Conservation (phyloP, 257 asterid genomes). For the Gardenia jasminoides region DNA sequence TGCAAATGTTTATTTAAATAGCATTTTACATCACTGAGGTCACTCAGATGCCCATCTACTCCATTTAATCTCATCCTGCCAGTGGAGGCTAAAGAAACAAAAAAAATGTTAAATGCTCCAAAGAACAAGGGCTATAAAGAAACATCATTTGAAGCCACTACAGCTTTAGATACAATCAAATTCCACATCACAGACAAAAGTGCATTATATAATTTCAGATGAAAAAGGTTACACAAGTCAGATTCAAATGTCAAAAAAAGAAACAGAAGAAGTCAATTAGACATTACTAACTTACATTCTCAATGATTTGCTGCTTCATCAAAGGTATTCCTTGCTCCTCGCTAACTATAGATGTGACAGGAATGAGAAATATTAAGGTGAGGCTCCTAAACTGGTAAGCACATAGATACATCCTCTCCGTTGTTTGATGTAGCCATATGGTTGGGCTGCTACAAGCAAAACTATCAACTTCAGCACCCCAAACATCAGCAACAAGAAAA, state of each 20-base stretch:
- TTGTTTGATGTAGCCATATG: constrained; percentile 70
- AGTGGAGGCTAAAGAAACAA: background rate
- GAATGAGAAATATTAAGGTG: constrained; percentile 71
- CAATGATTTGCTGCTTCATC: constrained; percentile 79
- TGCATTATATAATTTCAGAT: background rate
- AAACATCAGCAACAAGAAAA: constrained; percentile 76
- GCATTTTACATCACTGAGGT: background rate
- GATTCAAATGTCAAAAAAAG: background rate
- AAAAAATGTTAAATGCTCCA: background rate
- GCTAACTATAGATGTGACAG: constrained; percentile 60
- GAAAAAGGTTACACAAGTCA: background rate
- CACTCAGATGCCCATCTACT: background rate
- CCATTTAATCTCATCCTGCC: background rate
- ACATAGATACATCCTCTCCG: constrained; percentile 78
- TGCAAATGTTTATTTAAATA: background rate
- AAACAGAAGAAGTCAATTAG: background rate
- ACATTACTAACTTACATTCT: constrained; percentile 50
- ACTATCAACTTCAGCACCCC: constrained; percentile 76
- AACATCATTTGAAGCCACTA: background rate
- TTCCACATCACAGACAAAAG: background rate
- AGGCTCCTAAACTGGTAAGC: constrained; percentile 83
- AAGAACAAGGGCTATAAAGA: background rate
- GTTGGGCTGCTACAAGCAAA: constrained; percentile 55
- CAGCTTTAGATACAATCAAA: background rate
- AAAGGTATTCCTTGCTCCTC: constrained; percentile 77